Evolutionary conservation across 768 basidiomycete genomes (phyloP).

Genomic region (Collybia sp.): DNA sequence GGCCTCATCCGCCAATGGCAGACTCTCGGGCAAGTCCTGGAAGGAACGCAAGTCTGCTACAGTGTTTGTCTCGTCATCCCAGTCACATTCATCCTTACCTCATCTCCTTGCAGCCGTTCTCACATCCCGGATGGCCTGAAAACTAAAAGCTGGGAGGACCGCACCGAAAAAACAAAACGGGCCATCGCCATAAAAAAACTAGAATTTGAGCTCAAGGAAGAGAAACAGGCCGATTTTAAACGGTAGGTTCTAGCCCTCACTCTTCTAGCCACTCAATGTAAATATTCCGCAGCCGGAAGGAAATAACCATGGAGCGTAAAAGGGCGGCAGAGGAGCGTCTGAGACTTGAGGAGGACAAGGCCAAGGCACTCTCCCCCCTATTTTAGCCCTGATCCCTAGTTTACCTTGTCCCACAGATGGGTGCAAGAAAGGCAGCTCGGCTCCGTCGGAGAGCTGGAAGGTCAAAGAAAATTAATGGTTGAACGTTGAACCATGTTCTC

Average conservation of each 20-base stretch:
- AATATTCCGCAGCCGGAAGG: slow-evolving; percentile 44
- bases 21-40: slow-evolving; percentile 71
- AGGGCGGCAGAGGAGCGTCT: slow-evolving; percentile 69
- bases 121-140: slow-evolving; percentile 62
- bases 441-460: slow-evolving; percentile 69
- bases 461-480: slow-evolving; percentile 79
- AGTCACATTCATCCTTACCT: neutral
- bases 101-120: slow-evolving; percentile 48
- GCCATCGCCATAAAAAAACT: slow-evolving; percentile 70
- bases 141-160: slow-evolving; percentile 59
- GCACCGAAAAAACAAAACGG: slow-evolving; percentile 66
- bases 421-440: slow-evolving; percentile 71
- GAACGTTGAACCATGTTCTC: slow-evolving; percentile 17
- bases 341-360: slow-evolving; percentile 62
- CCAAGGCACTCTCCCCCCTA: slow-evolving; percentile 38
- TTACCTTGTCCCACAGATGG: slow-evolving; percentile 50
- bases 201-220: slow-evolving; percentile 67
- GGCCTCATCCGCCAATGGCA: slow-evolving; percentile 57
- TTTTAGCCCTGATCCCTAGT: slow-evolving; percentile 2
- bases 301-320: slow-evolving; percentile 67
- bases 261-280: slow-evolving; percentile 3
- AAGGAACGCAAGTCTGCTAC: slow-evolving; percentile 46
- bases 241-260: slow-evolving; percentile 33
- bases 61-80: slow-evolving; percentile 30
- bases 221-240: slow-evolving; percentile 64